A percentile compares a stretch with the other conserved stretches of the same genome.
phyloP scores from a whole-genome alignment of 2,329 filamentous ascomycete genomes.

The Elsinoe necatrix region DNA sequence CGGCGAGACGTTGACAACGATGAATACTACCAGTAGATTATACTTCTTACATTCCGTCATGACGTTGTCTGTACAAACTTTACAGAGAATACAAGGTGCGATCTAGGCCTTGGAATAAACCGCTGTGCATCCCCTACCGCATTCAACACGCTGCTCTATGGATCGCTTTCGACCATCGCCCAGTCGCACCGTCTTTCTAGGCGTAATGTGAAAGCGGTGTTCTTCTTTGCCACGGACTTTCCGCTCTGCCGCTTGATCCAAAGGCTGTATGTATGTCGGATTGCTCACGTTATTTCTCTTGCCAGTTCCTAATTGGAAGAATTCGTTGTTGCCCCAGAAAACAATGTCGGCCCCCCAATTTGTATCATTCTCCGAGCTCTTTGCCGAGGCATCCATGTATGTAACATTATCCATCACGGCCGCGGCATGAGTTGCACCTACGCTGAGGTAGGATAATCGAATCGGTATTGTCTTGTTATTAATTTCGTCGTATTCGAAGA shows the following conservation, averaged over 20 bases:
- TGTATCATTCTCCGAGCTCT: constrained; percentile 55
- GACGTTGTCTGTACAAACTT: constrained; percentile 4
- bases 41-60: constrained; percentile 6
- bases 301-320: constrained; percentile 86
- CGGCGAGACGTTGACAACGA: neutral
- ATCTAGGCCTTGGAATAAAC: constrained; percentile 61
- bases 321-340: constrained; percentile 93
- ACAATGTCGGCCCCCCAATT: constrained; percentile 85
- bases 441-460: constrained; percentile 60
- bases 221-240: constrained; percentile 56
- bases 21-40: neutral
- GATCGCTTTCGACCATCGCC: constrained; percentile 59
- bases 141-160: constrained; percentile 81
- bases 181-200: constrained; percentile 60
- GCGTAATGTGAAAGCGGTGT: constrained; percentile 74
- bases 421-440: constrained; percentile 71
- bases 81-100: constrained; percentile 14
- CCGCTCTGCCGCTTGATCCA: constrained; percentile 58
- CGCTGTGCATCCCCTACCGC: constrained; percentile 70
- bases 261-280: constrained; percentile 69
- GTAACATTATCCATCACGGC: constrained; percentile 77
- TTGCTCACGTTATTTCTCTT: constrained; percentile 70
- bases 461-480: constrained; percentile 64
- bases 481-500: constrained; percentile 80
- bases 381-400: constrained; percentile 39